phyloP scores from a whole-genome alignment of 331 rosid genomes.

The Telfairia occidentalis region DNA sequence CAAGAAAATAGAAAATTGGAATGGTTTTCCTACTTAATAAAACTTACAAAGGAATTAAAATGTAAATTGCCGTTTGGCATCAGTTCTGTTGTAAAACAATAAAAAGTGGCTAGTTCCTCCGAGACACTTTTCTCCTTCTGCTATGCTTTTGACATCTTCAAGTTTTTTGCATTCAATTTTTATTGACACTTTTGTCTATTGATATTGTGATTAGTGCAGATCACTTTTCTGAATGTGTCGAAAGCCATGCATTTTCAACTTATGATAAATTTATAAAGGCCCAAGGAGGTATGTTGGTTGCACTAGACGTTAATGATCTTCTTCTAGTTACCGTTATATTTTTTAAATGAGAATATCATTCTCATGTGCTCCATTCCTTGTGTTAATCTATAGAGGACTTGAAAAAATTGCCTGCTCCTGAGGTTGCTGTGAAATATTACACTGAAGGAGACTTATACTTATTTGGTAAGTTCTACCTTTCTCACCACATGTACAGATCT shows the following conservation, averaged over 20 bases:
- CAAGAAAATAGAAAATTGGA: neutral
- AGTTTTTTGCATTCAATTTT: neutral
- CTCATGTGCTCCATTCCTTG: conserved; percentile 20
- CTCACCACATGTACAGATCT: neutral
- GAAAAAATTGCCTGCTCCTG: conserved; percentile 73
- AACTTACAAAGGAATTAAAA: neutral
- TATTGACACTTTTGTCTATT: conserved; percentile 9
- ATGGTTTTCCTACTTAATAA: neutral
- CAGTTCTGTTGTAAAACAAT: neutral
- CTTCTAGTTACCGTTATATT: neutral
- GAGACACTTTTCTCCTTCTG: neutral
- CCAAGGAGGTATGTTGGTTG: conserved; percentile 50
- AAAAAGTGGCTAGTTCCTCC: neutral
- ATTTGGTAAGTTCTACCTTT: conserved; percentile 52
- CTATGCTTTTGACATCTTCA: neutral
- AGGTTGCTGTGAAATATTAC: conserved; percentile 89
- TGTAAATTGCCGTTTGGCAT: neutral
- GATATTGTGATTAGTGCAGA: conserved; percentile 45
- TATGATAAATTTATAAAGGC: conserved; percentile 81
- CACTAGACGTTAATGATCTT: neutral
- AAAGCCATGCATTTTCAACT: conserved; percentile 78
- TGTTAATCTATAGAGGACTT: conserved; percentile 43
- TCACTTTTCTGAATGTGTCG: conserved; percentile 94
- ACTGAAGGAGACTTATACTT: conserved; percentile 82
- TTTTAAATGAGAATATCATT: neutral